phyloP scores from a whole-genome alignment of 2,329 filamentous ascomycete species.

The Clonostachys rosea region DNA sequence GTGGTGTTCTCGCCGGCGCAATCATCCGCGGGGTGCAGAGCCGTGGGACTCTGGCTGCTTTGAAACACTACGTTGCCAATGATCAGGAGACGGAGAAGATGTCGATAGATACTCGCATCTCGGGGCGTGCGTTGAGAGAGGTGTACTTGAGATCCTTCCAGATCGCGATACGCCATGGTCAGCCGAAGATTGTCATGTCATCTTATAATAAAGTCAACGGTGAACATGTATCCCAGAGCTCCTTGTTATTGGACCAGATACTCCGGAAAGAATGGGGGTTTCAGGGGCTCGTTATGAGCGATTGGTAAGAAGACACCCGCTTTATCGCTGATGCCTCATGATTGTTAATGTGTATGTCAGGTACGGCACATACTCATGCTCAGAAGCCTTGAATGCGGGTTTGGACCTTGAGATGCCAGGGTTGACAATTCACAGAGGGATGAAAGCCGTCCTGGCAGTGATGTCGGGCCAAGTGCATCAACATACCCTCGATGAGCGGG shows the following conservation, averaged over 20 bases:
- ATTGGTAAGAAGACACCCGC: slow-evolving; percentile 49
- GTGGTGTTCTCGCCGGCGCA: slow-evolving; percentile 71
- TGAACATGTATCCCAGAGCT: too few relatives aligned
- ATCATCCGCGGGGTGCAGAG: slow-evolving; percentile 70
- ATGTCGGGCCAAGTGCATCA: too few relatives aligned
- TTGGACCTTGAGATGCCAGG: too few relatives aligned
- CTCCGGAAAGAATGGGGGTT: slow-evolving; percentile 85
- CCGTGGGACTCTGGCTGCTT: slow-evolving; percentile 50
- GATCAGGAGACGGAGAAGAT: slow-evolving; percentile 62
- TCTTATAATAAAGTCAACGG: slow-evolving; percentile 28
- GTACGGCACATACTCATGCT: too few relatives aligned
- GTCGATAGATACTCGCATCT: slow-evolving; percentile 40
- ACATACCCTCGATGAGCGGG: too few relatives aligned
- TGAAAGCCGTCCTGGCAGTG: too few relatives aligned
- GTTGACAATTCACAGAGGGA: too few relatives aligned
- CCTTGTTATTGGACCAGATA: slow-evolving; percentile 41
- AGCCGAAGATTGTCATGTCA: slow-evolving; percentile 52
- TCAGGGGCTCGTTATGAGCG: slow-evolving; percentile 80
- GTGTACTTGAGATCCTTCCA: slow-evolving; percentile 62
- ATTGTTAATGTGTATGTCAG: too few relatives aligned
- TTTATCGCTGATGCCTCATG: too few relatives aligned
- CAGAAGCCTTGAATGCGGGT: too few relatives aligned
- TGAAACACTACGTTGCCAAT: slow-evolving; percentile 52
- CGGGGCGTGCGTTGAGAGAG: slow-evolving; percentile 53
- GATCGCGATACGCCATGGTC: slow-evolving; percentile 50